phyloP scores from a whole-genome alignment of 345 rosid genomes.

The Cardiospermum halicacabum region DNA sequence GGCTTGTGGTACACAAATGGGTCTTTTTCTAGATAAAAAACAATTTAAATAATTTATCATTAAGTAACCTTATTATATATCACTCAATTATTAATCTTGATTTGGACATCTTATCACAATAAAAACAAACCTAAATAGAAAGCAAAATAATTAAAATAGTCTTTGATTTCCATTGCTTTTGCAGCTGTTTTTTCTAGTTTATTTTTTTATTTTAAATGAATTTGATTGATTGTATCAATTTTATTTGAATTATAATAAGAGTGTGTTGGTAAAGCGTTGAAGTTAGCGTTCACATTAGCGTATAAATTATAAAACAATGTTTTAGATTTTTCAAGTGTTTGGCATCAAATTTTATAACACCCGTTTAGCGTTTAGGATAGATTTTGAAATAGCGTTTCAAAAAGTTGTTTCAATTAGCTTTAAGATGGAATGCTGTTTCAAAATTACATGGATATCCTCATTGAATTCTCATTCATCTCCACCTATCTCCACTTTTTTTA shows the following conservation, averaged over 20 bases:
- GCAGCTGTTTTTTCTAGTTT: conserved; percentile 4
- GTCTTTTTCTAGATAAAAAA: conserved; percentile 6
- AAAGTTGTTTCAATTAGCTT: no score
- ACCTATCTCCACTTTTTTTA: no score
- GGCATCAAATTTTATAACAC: no score
- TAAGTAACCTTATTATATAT: neutral
- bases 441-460: no score
- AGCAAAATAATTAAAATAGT: neutral
- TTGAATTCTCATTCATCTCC: no score
- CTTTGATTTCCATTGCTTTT: neutral
- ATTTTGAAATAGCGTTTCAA: no score
- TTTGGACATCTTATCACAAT: neutral
- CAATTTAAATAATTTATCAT: conserved; percentile 1
- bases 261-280: no score
- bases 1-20: conserved; percentile 1
- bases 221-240: neutral
- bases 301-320: no score
- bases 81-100: neutral
- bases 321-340: no score
- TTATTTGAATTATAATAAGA: neutral
- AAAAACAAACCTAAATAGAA: neutral
- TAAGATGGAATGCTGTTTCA: no score
- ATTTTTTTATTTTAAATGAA: neutral
- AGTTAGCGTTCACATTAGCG: no score
- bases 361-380: no score